Base-by-base conservation (phyloP, 2,329 filamentous ascomycete genomes). In the Neonectria sp. region DNA sequence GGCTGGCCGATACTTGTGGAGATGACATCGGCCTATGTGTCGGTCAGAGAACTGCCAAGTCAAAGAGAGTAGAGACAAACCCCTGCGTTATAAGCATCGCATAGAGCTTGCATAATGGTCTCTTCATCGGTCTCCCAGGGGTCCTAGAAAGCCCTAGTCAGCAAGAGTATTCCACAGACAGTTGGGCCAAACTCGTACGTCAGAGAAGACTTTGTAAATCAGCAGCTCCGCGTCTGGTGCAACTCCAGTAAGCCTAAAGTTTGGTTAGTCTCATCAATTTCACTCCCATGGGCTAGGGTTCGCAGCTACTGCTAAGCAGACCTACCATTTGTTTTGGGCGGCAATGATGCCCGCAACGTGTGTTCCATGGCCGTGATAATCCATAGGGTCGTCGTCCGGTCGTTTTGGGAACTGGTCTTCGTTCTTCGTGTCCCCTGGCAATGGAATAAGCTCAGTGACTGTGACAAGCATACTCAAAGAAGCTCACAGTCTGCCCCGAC, bases 311-410 rank as follows among this genome's bases (percentile, higher is more conserved):
- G 9, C 27, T 52, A 12, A 33, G 12, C 6, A 53, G 24, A 31
- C 73, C 60, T 67, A 74, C 78, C 76, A 79, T 65, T 81, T 77
- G 71, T 76, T 77, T 43, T 86, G 79, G 17, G 84, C 86, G 29
- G 81, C 85, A 68, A 88, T 82, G 27, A 85, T 85, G 24, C 86
- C 86, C 21, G 85, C 82, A 40, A 85, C 83, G 60, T 82, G 81
- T 5, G 81, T 82, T 1, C 81, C 81, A 43, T 82, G 81, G 1
- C 78, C 79, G 46, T 76, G 72, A 13, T 73, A 73, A 58, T 81
- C 79, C 73, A 79, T 77, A 0, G 80, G 80, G 35, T 81, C 78
- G 21, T 72, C 69, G 46, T 83, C 81, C 2, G 81, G 81, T 6
- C 60, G 65, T 57, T 79, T 79, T 1, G 78, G 78, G 27, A 71